Base-by-base conservation (phyloP, 768 basidiomycete genomes). In the Fomitopsis serialis region DNA sequence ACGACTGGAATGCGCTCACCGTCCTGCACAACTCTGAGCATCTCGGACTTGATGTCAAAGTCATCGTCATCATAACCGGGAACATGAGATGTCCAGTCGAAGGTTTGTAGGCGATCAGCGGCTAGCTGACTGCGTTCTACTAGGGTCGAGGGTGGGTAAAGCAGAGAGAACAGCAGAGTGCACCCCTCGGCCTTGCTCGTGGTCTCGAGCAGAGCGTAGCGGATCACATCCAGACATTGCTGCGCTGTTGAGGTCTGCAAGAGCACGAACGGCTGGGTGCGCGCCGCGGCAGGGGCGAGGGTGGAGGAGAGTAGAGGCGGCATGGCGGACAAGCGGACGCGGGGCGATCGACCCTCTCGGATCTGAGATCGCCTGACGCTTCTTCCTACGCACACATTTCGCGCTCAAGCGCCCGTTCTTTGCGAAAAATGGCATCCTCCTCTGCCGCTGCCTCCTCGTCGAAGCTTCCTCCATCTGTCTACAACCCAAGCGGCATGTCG, bases 401-500 rank as follows among this genome's bases (percentile, higher is more conserved):
- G 37, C 37, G 13, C 21, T 45, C 44, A 25, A 45, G 44, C 23
- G 44, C 23, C 46, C 46, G 25, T 21, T n/a, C n/a, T 15, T 9
- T 17, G 44, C 42, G 24, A 35, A 55, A 50, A 61, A 62, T 63
- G 62, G 60, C 61, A 32, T 63, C 63, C 48, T 56, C 58, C 42
- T 65, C 64, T 35, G 15, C 34, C 29, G 32, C 47, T 34, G 34
- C 19, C 42, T n/a, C n/a, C 35, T 57, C 58, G 45, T 59, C 61
- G 48, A 42, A 44, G 36, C 60, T 66, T 9, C 63, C 65, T 9
- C 37, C 52, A 47, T 63, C 63, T 24, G 61, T 54, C 8, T 68
- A 55, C 61, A 72, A 80, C 63, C 67, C 77, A 42, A 74, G 54
- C 61, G 83, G 48, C 80, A 89, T 48, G 89, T 93, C 13, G 79